phyloP scores from a whole-genome alignment of 148 eudicot genomes.

The Fagopyrum homotropicum region DNA sequence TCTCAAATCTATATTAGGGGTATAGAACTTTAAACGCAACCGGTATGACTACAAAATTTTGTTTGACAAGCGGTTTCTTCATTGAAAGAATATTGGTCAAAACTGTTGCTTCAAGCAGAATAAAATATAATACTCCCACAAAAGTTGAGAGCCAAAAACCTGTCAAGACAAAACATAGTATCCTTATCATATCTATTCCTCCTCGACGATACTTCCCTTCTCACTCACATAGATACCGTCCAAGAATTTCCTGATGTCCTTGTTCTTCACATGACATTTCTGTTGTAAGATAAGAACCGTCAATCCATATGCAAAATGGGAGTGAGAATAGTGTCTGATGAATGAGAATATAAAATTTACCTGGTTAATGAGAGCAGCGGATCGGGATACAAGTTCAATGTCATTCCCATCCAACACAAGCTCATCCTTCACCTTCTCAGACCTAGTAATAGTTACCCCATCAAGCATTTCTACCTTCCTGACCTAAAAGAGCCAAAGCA shows the following conservation, averaged over 20 bases:
- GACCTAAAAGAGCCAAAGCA: background rate
- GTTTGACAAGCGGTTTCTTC: too few relatives aligned
- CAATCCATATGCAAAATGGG: background rate
- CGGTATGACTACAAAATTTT: too few relatives aligned
- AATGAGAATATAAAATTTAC: background rate
- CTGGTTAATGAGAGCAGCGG: conserved; percentile 15
- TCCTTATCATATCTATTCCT: conserved; percentile 9
- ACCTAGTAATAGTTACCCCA: conserved; percentile 9
- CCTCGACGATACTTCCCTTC: conserved; percentile 5
- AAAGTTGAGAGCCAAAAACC: background rate
- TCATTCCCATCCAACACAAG: conserved; percentile 13
- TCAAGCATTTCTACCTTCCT: conserved; percentile 16
- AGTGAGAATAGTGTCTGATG: background rate
- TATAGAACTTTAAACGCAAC: too few relatives aligned
- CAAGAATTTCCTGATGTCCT: conserved; percentile 15
- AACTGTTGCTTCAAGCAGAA: too few relatives aligned
- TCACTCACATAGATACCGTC: conserved; percentile 15
- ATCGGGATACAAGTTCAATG: conserved; percentile 15
- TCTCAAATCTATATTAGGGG: too few relatives aligned
- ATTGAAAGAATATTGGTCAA: too few relatives aligned
- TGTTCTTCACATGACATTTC: conserved; percentile 16
- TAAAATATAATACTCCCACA: too few relatives aligned
- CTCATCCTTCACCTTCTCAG: conserved; percentile 16
- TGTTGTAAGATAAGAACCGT: background rate
- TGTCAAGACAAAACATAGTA: background rate